Evolutionary conservation across 495 filamentous ascomycete genomes (phyloP).

Genomic region (Aspergillus bertholletiae): DNA sequence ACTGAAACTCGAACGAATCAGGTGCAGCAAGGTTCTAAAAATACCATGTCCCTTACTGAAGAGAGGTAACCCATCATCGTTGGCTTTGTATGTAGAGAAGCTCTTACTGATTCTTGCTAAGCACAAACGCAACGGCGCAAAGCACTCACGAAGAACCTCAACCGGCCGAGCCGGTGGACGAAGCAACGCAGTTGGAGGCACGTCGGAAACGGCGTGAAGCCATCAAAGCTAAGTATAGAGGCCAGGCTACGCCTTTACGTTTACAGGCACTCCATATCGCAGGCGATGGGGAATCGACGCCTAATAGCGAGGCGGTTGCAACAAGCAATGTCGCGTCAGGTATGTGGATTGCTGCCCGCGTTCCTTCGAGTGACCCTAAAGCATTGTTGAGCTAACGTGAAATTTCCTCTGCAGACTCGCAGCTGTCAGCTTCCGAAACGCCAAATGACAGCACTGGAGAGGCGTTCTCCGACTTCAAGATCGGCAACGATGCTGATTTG

Average conservation of each 20-base stretch:
- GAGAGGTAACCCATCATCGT: constrained; percentile 39
- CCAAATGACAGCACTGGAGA: constrained; percentile 46
- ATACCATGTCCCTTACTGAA: constrained; percentile 17
- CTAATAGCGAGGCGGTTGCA: constrained; percentile 39
- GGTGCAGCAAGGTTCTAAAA: constrained; percentile 46
- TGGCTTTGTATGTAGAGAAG: background rate
- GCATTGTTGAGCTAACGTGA: background rate
- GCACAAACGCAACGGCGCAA: constrained; percentile 9
- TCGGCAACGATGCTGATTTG: constrained; percentile 61
- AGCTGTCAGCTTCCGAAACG: constrained; percentile 37
- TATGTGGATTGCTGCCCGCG: constrained; percentile 10
- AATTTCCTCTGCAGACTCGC: constrained; percentile 9
- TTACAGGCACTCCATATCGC: constrained; percentile 72
- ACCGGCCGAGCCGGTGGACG: constrained; percentile 56
- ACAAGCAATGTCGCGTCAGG: constrained; percentile 24
- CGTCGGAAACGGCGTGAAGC: constrained; percentile 84
- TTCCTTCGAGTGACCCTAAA: background rate
- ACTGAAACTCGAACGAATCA: constrained; percentile 66
- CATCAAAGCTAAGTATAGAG: constrained; percentile 78
- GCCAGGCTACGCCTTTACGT: constrained; percentile 66
- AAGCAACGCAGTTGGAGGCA: constrained; percentile 78
- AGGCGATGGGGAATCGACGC: constrained; percentile 53
- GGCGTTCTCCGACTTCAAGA: constrained; percentile 51
- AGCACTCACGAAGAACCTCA: constrained; percentile 26
- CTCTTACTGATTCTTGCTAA: background rate